Evolutionary conservation across 164 flowering plant genomes (phyloP).

Genomic region (Warburgia ugandensis): DNA sequence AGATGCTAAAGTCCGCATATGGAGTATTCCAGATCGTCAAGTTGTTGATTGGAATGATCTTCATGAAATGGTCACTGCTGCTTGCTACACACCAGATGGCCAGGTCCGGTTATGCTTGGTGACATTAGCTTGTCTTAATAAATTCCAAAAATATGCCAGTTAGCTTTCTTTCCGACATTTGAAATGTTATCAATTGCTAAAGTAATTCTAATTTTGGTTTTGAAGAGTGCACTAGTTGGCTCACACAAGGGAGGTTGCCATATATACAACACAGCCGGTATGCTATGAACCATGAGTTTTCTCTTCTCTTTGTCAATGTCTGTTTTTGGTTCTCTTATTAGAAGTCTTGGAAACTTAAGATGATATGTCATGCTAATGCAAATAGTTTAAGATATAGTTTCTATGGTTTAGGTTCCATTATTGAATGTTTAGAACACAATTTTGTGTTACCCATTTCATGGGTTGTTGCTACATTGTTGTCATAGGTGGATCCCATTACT

Average conservation of each 20-base stretch:
- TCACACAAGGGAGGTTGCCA: constrained; percentile 92
- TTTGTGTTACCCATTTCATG: too few relatives aligned
- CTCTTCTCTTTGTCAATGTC: too few relatives aligned
- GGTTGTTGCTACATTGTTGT: too few relatives aligned
- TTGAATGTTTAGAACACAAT: too few relatives aligned
- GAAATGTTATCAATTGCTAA: constrained; percentile 10
- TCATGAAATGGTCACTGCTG: constrained; percentile 99
- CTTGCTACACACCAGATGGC: constrained; percentile 97
- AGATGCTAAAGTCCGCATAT: constrained; percentile 96
- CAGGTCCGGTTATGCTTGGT: constrained; percentile 42
- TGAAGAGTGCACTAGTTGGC: constrained; percentile 95
- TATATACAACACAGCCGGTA: constrained; percentile 77
- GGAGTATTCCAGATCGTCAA: constrained; percentile 95
- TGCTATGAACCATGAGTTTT: not conserved
- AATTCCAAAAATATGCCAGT: not conserved
- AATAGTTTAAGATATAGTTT: too few relatives aligned
- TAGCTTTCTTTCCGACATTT: constrained; percentile 1
- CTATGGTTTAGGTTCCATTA: too few relatives aligned
- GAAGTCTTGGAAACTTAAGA: too few relatives aligned
- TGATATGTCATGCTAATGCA: too few relatives aligned
- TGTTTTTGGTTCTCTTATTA: too few relatives aligned
- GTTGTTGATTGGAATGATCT: constrained; percentile 98
- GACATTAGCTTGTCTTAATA: not conserved
- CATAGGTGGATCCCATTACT: too few relatives aligned
- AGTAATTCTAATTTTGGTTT: constrained; percentile 12